These are phyloP conservation scores for Lunularia cruciata DNA, from an alignment of 225 moss, liverwort and hornwort species.

Conservation along the genomic window DNA sequence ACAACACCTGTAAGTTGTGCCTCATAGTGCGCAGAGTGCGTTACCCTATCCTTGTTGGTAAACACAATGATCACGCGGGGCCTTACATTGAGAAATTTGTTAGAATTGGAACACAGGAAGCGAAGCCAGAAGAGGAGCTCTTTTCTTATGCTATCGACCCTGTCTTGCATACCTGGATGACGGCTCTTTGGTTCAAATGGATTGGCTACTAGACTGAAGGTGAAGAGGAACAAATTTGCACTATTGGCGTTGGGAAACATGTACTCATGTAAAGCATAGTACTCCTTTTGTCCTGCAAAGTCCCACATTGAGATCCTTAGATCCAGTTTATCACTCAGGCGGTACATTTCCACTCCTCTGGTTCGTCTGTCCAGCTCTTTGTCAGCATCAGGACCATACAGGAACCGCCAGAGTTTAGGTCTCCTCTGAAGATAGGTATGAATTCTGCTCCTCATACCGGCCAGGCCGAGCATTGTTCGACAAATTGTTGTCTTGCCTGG, in stretches of 20 bases:
- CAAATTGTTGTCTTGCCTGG: slow-evolving; percentile 2
- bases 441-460: too few relatives aligned
- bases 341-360: not conserved
- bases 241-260: not conserved
- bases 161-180: not conserved
- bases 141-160: not conserved
- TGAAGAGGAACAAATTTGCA: slow-evolving; percentile 7
- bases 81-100: not conserved
- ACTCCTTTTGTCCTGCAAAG: slow-evolving; percentile 2
- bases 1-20: not conserved
- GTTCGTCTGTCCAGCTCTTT: not conserved
- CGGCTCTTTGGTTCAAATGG: not conserved
- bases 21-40: not conserved
- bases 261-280: slow-evolving; percentile 7
- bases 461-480: not conserved
- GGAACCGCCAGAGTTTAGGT: not conserved
- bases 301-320: slow-evolving; percentile 2
- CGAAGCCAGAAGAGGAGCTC: not conserved
- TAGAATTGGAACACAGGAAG: slow-evolving; percentile 8
- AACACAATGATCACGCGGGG: not conserved
- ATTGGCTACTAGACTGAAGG: not conserved
- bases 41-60: not conserved
- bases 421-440: not conserved
- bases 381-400: not conserved
- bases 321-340: not conserved